Conservation (phyloP, 768 basidiomycete genomes). For the Lactarius deliciosus region DNA sequence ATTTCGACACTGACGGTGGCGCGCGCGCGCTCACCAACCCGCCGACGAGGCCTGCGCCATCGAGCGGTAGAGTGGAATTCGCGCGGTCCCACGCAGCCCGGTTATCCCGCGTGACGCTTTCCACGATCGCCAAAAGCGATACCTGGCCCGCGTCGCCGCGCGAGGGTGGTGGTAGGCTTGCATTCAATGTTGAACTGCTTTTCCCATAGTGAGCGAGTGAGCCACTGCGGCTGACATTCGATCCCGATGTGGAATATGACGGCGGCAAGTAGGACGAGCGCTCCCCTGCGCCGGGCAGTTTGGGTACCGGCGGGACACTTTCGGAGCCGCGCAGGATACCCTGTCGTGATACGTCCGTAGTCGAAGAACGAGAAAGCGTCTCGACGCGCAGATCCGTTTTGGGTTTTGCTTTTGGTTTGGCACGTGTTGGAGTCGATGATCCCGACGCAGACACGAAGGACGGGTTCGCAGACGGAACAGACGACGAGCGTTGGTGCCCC, state of each 20-base stretch:
- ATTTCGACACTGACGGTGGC: conserved; percentile 23
- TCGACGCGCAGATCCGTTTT: conserved; percentile 21
- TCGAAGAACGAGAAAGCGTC: conserved; percentile 19
- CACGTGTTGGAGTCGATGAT: conserved; percentile 4
- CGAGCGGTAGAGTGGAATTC: conserved; percentile 5
- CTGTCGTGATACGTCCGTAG: conserved; percentile 17
- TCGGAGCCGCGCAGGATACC: conserved; percentile 15
- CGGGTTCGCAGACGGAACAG: neutral
- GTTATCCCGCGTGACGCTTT: conserved; percentile 51
- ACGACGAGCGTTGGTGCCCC: conserved; percentile 11
- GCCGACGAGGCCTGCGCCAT: neutral
- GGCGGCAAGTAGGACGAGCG: conserved; percentile 13
- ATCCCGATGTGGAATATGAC: neutral
- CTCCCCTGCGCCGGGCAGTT: neutral
- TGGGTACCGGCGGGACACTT: conserved; percentile 1
- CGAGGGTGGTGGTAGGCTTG: conserved; percentile 16
- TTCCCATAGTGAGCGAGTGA: neutral
- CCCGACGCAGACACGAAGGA: neutral
- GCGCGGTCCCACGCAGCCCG: conserved; percentile 33
- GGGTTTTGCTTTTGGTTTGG: conserved; percentile 6
- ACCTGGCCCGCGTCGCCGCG: conserved; percentile 14
- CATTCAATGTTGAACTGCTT: conserved; percentile 1
- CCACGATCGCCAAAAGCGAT: conserved; percentile 64
- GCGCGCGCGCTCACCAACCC: conserved; percentile 24
- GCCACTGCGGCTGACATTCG: neutral